A percentile compares a stretch with the other conserved stretches of the same genome.
Evolutionary conservation across 75 land plant genomes (phyloP).

Genomic region (Picea sitchensis): DNA sequence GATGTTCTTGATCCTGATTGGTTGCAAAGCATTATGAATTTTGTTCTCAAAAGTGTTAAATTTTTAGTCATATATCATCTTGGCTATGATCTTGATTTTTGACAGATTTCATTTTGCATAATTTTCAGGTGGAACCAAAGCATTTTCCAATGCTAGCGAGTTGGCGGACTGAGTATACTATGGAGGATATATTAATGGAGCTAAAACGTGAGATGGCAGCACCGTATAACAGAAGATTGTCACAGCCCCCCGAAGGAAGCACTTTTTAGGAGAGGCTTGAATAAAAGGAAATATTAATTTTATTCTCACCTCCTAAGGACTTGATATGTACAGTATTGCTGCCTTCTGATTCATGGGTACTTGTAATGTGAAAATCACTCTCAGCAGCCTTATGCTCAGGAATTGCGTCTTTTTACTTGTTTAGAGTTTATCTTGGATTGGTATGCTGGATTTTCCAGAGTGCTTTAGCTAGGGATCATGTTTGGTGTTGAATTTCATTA

Average conservation of each 20-base stretch:
- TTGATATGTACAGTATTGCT: conserved; percentile 11
- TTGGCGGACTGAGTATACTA: conserved; percentile 50
- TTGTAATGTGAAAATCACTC: too few relatives aligned
- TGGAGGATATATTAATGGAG: conserved; percentile 54
- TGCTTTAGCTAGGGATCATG: too few relatives aligned
- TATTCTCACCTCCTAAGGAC: not conserved
- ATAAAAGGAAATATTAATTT: not conserved
- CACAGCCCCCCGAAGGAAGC: conserved; percentile 58
- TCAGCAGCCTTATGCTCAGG: too few relatives aligned
- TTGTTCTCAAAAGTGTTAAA: too few relatives aligned
- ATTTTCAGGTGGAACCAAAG: conserved; percentile 48
- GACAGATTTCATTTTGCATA: not conserved
- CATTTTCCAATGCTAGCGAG: conserved; percentile 43
- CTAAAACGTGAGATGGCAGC: conserved; percentile 58
- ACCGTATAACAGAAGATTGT: conserved; percentile 46
- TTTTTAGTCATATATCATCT: not conserved
- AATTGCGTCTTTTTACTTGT: too few relatives aligned
- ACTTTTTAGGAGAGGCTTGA: conserved; percentile 17
- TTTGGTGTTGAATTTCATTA: too few relatives aligned
- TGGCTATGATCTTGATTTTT: not conserved
- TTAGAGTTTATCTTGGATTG: too few relatives aligned
- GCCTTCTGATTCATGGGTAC: not conserved
- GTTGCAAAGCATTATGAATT: too few relatives aligned
- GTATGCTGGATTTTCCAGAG: too few relatives aligned
- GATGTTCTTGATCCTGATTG: too few relatives aligned